phyloP scores from a whole-genome alignment of 352 stramenopile genomes.

The Phytophthora litchii region DNA sequence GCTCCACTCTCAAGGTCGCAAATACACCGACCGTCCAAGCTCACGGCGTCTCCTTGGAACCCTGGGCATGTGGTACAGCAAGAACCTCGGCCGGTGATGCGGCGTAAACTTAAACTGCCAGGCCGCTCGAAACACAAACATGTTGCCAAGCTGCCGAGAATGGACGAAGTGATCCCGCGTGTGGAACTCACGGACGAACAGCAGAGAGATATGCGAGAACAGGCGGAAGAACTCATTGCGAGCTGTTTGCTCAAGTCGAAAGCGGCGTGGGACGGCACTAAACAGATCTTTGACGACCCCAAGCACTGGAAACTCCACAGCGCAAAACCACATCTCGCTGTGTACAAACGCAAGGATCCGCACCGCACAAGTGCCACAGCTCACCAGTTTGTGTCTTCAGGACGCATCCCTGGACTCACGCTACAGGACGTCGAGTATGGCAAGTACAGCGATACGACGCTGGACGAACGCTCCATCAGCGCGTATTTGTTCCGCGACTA shows the following conservation, averaged over 20 bases:
- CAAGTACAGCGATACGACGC: constrained; percentile 72
- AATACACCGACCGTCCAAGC: constrained; percentile 30
- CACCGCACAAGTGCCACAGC: constrained; percentile 20
- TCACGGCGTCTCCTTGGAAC: constrained; percentile 21
- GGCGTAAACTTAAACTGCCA: constrained; percentile 37
- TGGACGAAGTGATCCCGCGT: constrained; percentile 43
- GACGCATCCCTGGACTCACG: constrained; percentile 58
- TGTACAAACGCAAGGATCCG: constrained; percentile 52
- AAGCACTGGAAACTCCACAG: constrained; percentile 73
- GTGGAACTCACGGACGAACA: constrained; percentile 37
- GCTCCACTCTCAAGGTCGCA: constrained; percentile 33
- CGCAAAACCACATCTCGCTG: constrained; percentile 51
- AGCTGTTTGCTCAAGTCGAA: constrained; percentile 45
- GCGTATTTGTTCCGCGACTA: constrained; percentile 65
- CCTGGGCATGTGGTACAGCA: constrained; percentile 9
- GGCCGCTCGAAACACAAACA: constrained; percentile 32
- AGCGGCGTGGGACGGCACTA: constrained; percentile 61
- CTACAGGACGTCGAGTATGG: constrained; percentile 74
- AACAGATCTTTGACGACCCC: constrained; percentile 64
- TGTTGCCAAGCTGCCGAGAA: constrained; percentile 33
- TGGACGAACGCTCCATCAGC: constrained; percentile 62
- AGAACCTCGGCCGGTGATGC: constrained; percentile 16
- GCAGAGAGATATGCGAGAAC: constrained; percentile 35
- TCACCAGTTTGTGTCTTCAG: constrained; percentile 59
- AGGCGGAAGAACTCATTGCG: constrained; percentile 47